phyloP scores from a whole-genome alignment of 306 rosid species.

The Vicia sativa region DNA sequence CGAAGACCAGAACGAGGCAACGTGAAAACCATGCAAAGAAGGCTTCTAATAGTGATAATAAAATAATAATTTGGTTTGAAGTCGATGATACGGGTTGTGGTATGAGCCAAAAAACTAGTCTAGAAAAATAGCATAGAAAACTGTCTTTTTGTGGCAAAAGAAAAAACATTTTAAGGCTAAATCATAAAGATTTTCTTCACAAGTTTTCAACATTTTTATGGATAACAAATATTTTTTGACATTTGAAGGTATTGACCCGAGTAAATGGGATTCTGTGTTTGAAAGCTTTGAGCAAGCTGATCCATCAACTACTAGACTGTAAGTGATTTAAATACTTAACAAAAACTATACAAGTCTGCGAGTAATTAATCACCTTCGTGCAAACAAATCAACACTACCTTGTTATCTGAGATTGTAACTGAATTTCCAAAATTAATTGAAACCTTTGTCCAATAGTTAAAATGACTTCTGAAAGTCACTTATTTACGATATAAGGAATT shows the following conservation, averaged over 20 bases:
- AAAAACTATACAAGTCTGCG: not conserved
- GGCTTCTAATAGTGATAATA: slow-evolving; percentile 60
- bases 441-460: no score
- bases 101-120: slow-evolving; percentile 46
- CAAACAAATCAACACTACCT: not conserved
- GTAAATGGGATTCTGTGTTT: slow-evolving; percentile 96
- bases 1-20: slow-evolving; percentile 59
- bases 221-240: not conserved
- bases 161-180: slow-evolving; percentile 9
- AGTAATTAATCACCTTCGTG: not conserved
- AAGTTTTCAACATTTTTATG: not conserved
- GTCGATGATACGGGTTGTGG: slow-evolving; percentile 98
- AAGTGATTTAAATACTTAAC: slow-evolving; percentile 45
- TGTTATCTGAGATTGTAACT: not conserved
- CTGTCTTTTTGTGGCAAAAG: slow-evolving; percentile 23
- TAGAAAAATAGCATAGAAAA: slow-evolving; percentile 29
- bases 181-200: slow-evolving; percentile 21
- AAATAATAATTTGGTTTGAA: slow-evolving; percentile 86
- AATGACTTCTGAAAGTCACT: slow-evolving; percentile 2
- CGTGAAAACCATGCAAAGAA: slow-evolving; percentile 60
- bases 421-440: no score
- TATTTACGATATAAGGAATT: slow-evolving; percentile 16
- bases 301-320: slow-evolving; percentile 97
- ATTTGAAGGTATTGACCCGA: slow-evolving; percentile 81
- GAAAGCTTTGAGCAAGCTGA: slow-evolving; percentile 99